Percentiles rank a stretch among this genome's conserved stretches.
phyloP scores from a whole-genome alignment of 345 rosid genomes.

The Citrus australasica region DNA sequence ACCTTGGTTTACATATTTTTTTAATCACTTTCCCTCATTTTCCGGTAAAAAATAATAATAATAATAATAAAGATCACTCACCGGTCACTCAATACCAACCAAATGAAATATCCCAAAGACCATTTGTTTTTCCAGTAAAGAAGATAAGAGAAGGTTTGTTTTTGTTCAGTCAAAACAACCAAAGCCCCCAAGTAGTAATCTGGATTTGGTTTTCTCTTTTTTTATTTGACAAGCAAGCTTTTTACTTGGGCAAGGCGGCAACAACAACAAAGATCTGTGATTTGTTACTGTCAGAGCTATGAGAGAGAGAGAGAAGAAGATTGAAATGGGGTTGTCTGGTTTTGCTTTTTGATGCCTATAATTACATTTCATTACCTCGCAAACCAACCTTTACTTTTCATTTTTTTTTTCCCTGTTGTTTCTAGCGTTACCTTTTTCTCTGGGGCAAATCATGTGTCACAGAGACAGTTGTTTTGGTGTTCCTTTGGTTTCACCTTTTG shows the following conservation, averaged over 20 bases:
- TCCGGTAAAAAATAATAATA: slow-evolving; percentile 17
- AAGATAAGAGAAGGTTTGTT: slow-evolving; percentile 20
- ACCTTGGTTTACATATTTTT: neutral
- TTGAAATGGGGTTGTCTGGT: neutral
- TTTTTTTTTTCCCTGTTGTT: slow-evolving; percentile 10
- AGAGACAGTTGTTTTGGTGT: slow-evolving; percentile 27
- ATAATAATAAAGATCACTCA: slow-evolving; percentile 15
- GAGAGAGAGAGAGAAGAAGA: slow-evolving; percentile 18
- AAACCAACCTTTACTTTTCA: slow-evolving; percentile 29
- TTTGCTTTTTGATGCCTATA: slow-evolving; percentile 38
- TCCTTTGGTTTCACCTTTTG: slow-evolving; percentile 13
- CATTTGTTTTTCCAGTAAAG: slow-evolving; percentile 22
- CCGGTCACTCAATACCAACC: slow-evolving; percentile 25
- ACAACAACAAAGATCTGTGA: slow-evolving; percentile 43
- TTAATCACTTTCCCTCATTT: slow-evolving; percentile 47
- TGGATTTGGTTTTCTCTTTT: slow-evolving; percentile 37
- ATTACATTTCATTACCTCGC: slow-evolving; percentile 26
- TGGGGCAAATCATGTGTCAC: slow-evolving; percentile 61
- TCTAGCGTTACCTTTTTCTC: slow-evolving; percentile 35
- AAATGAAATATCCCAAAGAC: slow-evolving; percentile 11
- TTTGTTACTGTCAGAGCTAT: slow-evolving; percentile 24
- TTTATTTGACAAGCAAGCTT: slow-evolving; percentile 30
- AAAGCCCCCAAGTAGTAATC: slow-evolving; percentile 8
- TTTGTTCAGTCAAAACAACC: slow-evolving; percentile 28
- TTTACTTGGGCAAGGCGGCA: slow-evolving; percentile 22